A percentile compares a stretch with the other conserved stretches of the same genome.
Conservation (phyloP, 106 monocot species). For the Iris macrosiphon region DNA sequence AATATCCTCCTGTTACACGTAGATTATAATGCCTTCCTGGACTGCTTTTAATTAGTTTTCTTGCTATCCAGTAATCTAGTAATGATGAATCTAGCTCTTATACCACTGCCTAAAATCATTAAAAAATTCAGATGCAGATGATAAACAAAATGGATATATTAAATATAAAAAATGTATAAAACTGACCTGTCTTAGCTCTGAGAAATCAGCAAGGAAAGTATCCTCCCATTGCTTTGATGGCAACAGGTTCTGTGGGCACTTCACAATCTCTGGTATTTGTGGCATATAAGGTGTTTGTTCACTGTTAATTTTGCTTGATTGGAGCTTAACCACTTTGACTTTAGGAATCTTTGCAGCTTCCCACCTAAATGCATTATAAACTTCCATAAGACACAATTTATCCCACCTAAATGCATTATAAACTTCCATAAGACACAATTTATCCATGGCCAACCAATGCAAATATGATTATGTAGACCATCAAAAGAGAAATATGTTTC, state of each 20-base stretch:
- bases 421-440: background rate
- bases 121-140: too few relatives aligned
- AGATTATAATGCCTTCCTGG: too few relatives aligned
- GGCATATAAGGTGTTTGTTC: conserved; percentile 97
- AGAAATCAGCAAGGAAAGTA: conserved; percentile 56
- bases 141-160: too few relatives aligned
- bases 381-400: background rate
- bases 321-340: conserved; percentile 64
- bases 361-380: too few relatives aligned
- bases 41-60: too few relatives aligned
- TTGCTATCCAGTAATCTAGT: too few relatives aligned
- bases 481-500: too few relatives aligned
- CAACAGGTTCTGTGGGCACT: conserved; percentile 50
- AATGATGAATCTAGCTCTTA: too few relatives aligned
- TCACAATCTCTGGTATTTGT: conserved; percentile 66
- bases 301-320: conserved; percentile 17
- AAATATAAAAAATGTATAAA: background rate
- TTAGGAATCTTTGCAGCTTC: conserved; percentile 86
- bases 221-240: conserved; percentile 81
- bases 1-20: too few relatives aligned
- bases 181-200: conserved; percentile 59
- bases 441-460: background rate
- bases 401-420: background rate
- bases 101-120: too few relatives aligned
- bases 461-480: too few relatives aligned